Percentiles rank a stretch among this genome's conserved stretches.
These are phyloP conservation scores for Pleurotus sapidus DNA, from an alignment of 768 basidiomycete species.

Conservation along the genomic window DNA sequence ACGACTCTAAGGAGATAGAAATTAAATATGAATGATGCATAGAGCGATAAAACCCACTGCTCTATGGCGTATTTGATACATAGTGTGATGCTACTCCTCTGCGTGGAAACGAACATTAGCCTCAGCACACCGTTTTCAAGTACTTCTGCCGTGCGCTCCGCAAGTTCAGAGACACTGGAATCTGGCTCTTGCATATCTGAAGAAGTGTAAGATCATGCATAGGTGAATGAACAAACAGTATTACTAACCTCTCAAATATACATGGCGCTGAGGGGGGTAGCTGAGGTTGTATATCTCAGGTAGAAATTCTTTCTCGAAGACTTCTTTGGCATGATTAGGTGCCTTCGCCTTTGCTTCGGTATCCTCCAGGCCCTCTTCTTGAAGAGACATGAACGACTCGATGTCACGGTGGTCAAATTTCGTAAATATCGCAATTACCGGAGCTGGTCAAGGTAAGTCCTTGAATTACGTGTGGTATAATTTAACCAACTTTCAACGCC, in stretches of 20 bases:
- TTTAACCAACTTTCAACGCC: no score
- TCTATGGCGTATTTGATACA: neutral
- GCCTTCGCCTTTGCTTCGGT: neutral
- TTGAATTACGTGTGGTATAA: neutral
- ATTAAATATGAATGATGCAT: neutral
- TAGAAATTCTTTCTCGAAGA: neutral
- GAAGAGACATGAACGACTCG: neutral
- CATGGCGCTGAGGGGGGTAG: neutral
- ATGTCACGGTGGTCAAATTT: constrained; percentile 2
- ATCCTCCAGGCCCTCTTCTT: neutral
- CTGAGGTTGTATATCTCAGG: neutral
- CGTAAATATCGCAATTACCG: constrained; percentile 3
- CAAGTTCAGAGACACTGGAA: neutral
- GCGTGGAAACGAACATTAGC: neutral
- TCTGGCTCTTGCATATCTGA: neutral
- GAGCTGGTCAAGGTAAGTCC: neutral
- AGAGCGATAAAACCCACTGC: neutral
- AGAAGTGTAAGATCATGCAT: neutral
- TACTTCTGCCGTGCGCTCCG: neutral
- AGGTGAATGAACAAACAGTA: neutral
- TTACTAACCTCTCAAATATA: neutral
- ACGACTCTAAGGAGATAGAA: neutral
- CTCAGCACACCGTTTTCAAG: neutral
- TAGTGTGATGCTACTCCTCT: neutral
- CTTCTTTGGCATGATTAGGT: neutral